A percentile compares a stretch with the other conserved stretches of the same genome.
Conservation (phyloP, 202 grass and related monocot species). For the Brachypodium distachyon region DNA sequence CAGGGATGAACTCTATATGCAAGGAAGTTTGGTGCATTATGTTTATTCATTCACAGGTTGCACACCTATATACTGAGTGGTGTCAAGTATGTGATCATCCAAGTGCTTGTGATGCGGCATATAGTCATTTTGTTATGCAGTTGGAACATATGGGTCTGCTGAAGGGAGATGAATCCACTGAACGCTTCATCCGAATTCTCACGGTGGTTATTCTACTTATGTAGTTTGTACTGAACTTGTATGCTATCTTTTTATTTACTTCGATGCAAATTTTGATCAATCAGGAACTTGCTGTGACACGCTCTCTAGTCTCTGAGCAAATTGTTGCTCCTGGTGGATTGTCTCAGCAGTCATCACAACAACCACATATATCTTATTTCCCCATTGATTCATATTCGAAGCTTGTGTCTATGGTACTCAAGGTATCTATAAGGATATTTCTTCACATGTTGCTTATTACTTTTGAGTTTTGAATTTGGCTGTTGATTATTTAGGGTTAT, state of each 20-base stretch:
- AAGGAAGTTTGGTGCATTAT: background rate
- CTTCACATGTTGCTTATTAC: background rate
- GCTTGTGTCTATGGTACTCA: slow-evolving; percentile 59
- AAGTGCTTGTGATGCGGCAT: slow-evolving; percentile 46
- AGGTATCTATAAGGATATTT: slow-evolving; percentile 40
- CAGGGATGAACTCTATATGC: background rate
- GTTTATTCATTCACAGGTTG: slow-evolving; percentile 35
- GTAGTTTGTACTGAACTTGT: background rate
- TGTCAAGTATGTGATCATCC: slow-evolving; percentile 65
- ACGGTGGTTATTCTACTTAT: slow-evolving; percentile 41
- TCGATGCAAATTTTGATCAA: slow-evolving; percentile 14
- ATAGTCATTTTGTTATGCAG: slow-evolving; percentile 54
- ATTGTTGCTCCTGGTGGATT: slow-evolving; percentile 33
- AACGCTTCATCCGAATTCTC: slow-evolving; percentile 62
- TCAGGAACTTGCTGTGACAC: slow-evolving; percentile 63
- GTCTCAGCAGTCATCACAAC: slow-evolving; percentile 30
- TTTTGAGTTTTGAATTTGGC: background rate
- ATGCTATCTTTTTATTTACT: background rate
- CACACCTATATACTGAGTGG: slow-evolving; percentile 60
- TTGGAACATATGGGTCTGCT: slow-evolving; percentile 65
- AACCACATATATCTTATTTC: slow-evolving; percentile 51
- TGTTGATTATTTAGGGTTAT: background rate
- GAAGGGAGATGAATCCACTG: slow-evolving; percentile 74
- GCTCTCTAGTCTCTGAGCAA: slow-evolving; percentile 45
- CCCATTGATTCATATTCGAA: slow-evolving; percentile 80